Base-by-base conservation (phyloP, 306 rosid genomes). In the Vigna reflexopilosa region DNA sequence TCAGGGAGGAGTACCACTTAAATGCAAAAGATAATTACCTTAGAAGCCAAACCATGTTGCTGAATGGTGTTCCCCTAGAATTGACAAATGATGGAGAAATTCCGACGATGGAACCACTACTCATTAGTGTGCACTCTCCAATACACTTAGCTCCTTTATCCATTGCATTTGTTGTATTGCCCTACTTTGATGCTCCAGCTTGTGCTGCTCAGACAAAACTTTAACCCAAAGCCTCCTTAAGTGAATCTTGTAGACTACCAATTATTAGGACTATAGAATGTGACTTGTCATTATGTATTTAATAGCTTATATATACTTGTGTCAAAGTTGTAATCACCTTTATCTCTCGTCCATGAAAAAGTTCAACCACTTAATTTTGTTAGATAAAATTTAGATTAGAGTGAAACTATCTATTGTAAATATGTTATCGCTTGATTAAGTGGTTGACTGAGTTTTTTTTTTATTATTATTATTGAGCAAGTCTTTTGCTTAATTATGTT, bases 1-100 rank as follows among this genome's bases (percentile, higher is more conserved):
- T 86, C 87, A 89, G 99, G 84, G 95, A 95, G 59, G 99, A 95
- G 76, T 95, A 93, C 69, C 93, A 84, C 77, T 81, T 95, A 87
- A 88, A 97, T 22, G 76, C 99, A 7, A 81, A 85, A 83, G 83
- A 84, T 16, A 85, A 83, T 34, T 38, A 85, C 86, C 80, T 87
- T 38, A 74, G 71, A 81, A 93, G 97, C 79, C 87, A 85, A 80
- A 88, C 85, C 78, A 81, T 93, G 93, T 50, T 87, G 85, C 89
- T 91, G 19, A 95, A 95, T 15, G 96, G 96, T 47, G 45, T 78
- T 22, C 93, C 96, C 13, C 67, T 95, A 65, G 85, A 85, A 79
- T 69, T 95, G 17, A 85, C 96, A 49, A 72, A 69, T 70, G 81
- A 84, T 55, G 96, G 94, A 70, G 88, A 85, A 70, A 91, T 95